phyloP scores from a whole-genome alignment of 1,284 basidiomycete species.

The Acaromyces ingoldii region DNA sequence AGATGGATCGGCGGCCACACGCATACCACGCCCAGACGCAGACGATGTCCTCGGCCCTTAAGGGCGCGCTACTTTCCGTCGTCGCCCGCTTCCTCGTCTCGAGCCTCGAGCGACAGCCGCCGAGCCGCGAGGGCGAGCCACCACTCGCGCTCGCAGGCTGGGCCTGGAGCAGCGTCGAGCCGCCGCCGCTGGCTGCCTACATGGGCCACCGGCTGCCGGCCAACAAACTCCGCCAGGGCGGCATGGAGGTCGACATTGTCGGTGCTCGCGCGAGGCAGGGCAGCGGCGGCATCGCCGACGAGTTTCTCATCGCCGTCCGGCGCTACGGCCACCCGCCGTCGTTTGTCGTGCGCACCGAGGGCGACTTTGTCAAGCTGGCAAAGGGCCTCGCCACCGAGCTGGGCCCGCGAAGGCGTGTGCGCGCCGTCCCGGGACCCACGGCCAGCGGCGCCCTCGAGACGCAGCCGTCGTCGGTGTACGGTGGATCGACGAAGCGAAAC shows the following conservation, averaged over 20 bases:
- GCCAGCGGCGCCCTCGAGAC: too few relatives aligned
- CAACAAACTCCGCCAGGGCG: constrained; percentile 38
- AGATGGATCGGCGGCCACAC: too few relatives aligned
- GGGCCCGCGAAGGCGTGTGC: constrained; percentile 31
- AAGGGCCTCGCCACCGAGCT: constrained; percentile 36
- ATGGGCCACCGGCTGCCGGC: constrained; percentile 39
- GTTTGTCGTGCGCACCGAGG: constrained; percentile 44
- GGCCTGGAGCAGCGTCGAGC: constrained; percentile 32
- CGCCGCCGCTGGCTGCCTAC: constrained; percentile 38
- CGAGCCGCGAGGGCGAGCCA: too few relatives aligned
- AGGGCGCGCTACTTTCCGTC: too few relatives aligned
- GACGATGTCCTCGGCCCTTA: too few relatives aligned
- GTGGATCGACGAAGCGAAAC: too few relatives aligned
- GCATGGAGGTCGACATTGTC: constrained; percentile 44
- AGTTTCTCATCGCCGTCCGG: constrained; percentile 40
- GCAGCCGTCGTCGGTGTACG: too few relatives aligned
- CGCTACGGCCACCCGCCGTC: constrained; percentile 36
- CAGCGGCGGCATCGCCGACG: constrained; percentile 13
- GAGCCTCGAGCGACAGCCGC: too few relatives aligned
- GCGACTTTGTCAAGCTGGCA: constrained; percentile 41
- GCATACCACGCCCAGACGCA: too few relatives aligned
- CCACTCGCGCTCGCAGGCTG: too few relatives aligned
- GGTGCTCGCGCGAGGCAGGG: constrained; percentile 26
- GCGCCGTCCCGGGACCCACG: constrained; percentile 24
- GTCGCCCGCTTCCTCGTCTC: too few relatives aligned